Evolutionary conservation across 208 protist species (phyloP), one percentile per base, ranked within the genome.

Genomic region (Leishmania tropica): DNA sequence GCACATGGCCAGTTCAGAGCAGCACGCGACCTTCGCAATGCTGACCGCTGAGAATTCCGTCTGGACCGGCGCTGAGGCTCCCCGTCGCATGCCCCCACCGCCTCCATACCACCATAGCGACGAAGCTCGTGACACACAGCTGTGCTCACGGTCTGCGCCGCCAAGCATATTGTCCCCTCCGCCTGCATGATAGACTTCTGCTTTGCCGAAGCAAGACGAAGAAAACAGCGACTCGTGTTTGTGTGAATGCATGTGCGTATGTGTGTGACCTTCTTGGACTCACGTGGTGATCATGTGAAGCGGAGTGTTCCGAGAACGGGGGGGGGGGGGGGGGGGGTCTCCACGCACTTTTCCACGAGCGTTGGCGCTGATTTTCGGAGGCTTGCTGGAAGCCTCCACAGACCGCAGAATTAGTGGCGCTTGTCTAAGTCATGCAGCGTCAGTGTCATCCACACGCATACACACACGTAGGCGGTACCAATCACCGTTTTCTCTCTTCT

Each of bases 101-200:
- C 75, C 83, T 51, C 78, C 79, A 28, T 67, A 67, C 15, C 81
- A 58, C 19, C 31, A 51, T n/a, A 58, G 45, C 0, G 31, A 81
- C 21, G 42, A 67, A 1, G 79, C 35, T 11, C 62, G 0, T 13
- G 74, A 77, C 31, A 62, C 83, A 1, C 81, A 78, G 58, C 87
- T 79, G 28, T 78, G 79, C 11, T 78, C 84, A 71, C 80, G 81
- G 4, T 53, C 82, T 15, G 83, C 82, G 48, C 85, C 82, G n/a
- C 85, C 76, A 24, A 73, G 78, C 37, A 85, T 90, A 10, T 48
- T 90, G 53, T 88, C 85, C 1, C 87, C 87, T 15, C 82, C 81
- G 11, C 84, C 82, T 42, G 78, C 54, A n/a, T 82, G 19, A 72
- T 28, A 71, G 4, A 21, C 51, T 68, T 45, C 71, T 21, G 21